These are phyloP conservation scores for Mucor velutinosus DNA, from an alignment of 371 early-diverging fungal species.

Conservation along the genomic window DNA sequence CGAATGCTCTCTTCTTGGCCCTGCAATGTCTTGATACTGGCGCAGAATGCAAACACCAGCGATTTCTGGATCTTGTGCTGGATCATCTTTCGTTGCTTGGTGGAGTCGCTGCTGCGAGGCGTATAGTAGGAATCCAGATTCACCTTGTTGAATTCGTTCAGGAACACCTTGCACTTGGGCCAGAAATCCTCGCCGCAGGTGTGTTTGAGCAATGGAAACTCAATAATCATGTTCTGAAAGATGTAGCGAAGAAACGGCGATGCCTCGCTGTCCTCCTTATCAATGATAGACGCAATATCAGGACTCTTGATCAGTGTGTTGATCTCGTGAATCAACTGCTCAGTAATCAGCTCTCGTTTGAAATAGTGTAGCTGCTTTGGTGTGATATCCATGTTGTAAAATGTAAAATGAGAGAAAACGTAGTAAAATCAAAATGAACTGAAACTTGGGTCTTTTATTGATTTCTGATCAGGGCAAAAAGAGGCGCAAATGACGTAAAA, in stretches of 20 bases:
- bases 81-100: conserved; percentile 32
- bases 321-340: conserved; percentile 19
- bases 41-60: conserved; percentile 43
- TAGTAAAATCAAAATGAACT: conserved; percentile 5
- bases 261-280: background rate
- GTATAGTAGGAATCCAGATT: conserved; percentile 26
- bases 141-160: conserved; percentile 38
- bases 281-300: conserved; percentile 5
- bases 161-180: conserved; percentile 37
- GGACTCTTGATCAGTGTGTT: conserved; percentile 4
- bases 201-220: conserved; percentile 46
- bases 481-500: conserved; percentile 3
- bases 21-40: conserved; percentile 42
- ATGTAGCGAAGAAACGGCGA: conserved; percentile 39
- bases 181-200: conserved; percentile 37
- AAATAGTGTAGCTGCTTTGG: conserved; percentile 33
- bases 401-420: background rate
- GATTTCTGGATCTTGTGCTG: conserved; percentile 40
- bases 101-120: conserved; percentile 25
- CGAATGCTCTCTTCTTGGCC: conserved; percentile 43
- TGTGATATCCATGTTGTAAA: conserved; percentile 19
- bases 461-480: background rate
- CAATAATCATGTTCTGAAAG: conserved; percentile 36
- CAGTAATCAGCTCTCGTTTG: conserved; percentile 26
- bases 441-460: background rate